These are phyloP conservation scores for Thoreauomyces humboldtii DNA, from an alignment of 192 early-diverging fungal species.

Conservation along the genomic window DNA sequence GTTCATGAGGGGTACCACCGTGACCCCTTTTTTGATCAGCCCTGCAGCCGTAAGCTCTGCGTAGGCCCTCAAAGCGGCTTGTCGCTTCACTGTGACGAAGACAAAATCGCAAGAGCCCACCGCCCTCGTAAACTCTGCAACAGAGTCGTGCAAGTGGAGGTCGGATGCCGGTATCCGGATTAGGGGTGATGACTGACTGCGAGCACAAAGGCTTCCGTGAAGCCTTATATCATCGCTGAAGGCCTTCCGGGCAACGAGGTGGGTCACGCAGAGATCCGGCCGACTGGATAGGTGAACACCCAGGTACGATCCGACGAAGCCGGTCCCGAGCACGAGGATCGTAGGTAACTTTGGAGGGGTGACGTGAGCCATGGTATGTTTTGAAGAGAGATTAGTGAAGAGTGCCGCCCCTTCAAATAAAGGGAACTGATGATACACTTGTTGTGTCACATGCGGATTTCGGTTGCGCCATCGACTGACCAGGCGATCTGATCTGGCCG, in stretches of 20 bases:
- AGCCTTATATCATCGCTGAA: background rate
- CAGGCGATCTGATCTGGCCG: no score
- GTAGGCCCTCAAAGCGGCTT: background rate
- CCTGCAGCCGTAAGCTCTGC: constrained; percentile 18
- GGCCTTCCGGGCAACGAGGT: constrained; percentile 18
- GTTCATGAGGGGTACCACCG: constrained; percentile 15
- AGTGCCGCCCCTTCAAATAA: no score
- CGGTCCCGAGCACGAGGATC: constrained; percentile 37
- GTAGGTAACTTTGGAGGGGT: constrained; percentile 6
- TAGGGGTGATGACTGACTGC: no score
- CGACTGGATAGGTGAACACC: constrained; percentile 28
- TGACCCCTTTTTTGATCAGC: background rate
- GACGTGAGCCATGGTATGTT: no score
- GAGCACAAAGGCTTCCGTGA: no score
- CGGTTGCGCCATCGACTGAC: no score
- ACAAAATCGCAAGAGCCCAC: constrained; percentile 3
- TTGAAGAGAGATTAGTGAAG: no score
- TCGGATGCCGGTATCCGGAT: background rate
- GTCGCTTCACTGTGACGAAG: constrained; percentile 32
- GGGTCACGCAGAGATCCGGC: constrained; percentile 14
- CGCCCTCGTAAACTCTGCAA: background rate
- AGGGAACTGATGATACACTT: no score
- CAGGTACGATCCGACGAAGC: constrained; percentile 41
- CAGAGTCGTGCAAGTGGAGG: background rate
- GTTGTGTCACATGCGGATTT: no score